These are phyloP conservation scores for Rhizomucor miehei DNA, from an alignment of 371 early-diverging fungal species.

Conservation along the genomic window DNA sequence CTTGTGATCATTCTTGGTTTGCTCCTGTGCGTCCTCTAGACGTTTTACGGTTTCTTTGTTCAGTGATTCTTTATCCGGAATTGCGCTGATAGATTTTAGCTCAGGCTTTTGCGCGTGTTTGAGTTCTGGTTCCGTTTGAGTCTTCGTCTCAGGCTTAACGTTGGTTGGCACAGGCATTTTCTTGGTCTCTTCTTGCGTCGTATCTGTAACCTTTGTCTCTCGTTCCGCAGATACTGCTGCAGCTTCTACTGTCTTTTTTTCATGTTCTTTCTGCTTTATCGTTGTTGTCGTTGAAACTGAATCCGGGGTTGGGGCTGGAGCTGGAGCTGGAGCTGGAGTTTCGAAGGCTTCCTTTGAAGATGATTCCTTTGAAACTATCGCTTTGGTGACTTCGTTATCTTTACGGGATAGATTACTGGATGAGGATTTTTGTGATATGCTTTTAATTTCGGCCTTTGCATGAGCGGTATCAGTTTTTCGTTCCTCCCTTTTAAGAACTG, in stretches of 20 bases:
- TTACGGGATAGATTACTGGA: not conserved
- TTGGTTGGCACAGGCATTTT: no score
- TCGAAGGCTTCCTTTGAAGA: no score
- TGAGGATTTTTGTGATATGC: not conserved
- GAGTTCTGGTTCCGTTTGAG: not conserved
- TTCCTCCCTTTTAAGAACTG: not conserved
- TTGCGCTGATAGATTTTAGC: not conserved
- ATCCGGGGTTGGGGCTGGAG: no score
- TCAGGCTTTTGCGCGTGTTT: not conserved
- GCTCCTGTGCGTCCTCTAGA: not conserved
- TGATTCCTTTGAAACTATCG: no score
- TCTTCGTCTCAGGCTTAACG: no score
- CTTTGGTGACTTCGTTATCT: no score
- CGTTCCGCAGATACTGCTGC: no score
- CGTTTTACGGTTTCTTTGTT: not conserved
- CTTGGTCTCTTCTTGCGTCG: no score
- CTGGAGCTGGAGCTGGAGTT: no score
- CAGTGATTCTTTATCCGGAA: not conserved
- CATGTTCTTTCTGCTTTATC: not conserved
- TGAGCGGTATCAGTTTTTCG: not conserved
- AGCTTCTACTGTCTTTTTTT: not conserved
- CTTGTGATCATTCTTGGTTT: not conserved
- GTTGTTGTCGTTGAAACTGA: not conserved
- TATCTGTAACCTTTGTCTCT: no score
- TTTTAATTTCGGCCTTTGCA: not conserved